Evolutionary conservation across 805 yeast species (phyloP).

Genomic region (Kurtzmaniella cleridarum): DNA sequence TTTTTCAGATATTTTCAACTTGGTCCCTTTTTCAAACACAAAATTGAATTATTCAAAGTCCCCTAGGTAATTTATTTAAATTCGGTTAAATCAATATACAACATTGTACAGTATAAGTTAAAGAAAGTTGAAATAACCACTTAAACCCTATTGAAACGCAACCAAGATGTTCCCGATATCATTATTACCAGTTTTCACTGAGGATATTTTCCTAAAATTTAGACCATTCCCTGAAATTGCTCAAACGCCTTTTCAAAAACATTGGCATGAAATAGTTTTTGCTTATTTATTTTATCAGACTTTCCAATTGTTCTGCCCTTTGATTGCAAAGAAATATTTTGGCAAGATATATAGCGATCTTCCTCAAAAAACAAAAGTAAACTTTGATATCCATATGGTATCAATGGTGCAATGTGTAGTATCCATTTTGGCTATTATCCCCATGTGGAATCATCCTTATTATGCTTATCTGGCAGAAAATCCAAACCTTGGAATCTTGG

Average conservation of each 20-base stretch:
- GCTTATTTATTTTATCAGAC: constrained; percentile 57
- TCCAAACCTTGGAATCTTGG: constrained; percentile 44
- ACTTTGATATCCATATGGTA: constrained; percentile 88
- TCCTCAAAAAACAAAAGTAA: constrained; percentile 44
- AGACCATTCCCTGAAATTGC: constrained; percentile 46
- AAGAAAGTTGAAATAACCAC: no score
- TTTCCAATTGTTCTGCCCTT: constrained; percentile 50
- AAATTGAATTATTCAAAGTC: background rate
- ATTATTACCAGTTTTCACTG: constrained; percentile 18
- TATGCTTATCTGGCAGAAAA: constrained; percentile 35
- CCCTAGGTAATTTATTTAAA: no score
- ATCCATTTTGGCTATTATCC: constrained; percentile 55
- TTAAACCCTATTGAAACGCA: no score
- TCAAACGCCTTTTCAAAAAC: constrained; percentile 40
- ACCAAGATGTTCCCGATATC: constrained; percentile 4
- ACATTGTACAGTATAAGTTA: no score
- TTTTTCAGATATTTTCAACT: no score
- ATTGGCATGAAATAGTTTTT: constrained; percentile 69
- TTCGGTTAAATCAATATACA: no score
- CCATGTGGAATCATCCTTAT: constrained; percentile 56
- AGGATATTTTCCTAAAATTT: constrained; percentile 40
- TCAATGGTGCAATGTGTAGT: constrained; percentile 78
- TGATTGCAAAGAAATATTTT: constrained; percentile 42
- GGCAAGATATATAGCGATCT: constrained; percentile 51
- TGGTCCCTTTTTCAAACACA: background rate